Base-by-base conservation (phyloP, 345 rosid species). In the Eutrema japonicum region DNA sequence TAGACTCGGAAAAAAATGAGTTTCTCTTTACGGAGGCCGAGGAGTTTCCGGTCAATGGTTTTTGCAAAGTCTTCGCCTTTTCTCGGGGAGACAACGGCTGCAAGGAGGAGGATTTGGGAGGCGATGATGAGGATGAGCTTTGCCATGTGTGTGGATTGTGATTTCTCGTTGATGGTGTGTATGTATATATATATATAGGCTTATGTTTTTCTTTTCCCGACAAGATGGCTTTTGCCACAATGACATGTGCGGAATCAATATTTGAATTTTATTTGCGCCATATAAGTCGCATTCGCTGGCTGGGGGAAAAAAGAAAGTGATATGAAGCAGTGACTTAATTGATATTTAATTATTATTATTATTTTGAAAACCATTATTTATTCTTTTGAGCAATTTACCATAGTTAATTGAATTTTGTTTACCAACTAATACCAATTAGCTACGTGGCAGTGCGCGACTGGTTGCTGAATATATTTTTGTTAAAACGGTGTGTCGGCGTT, bases 1-100 rank as follows among this genome's bases (percentile, higher is more conserved):
- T 77, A 85, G 16, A 87, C n/a, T 4, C 75, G 78, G 61, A 87
- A 82, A 43, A 73, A 81, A 42, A 71, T 75, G 32, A 75, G 78
- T 79, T 84, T 85, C 62, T 87, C 86, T 59, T 84, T 70, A 52
- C 59, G 67, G 40, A 58, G 62, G 16, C 78, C 73, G 0, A 50
- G 10, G 26, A 2, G 73, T 59, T 50, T 75, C 37, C 36, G 41
- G 68, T 75, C 26, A 13, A 67, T 41, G 43, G 8, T 32, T 50
- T 59, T 74, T 0, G 62, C 54, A 33, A 66, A 74, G 47, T 67
- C 14, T 10, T 51, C 27, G 30, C 56, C 68, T 13, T 60, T 68
- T 42, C 49, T 35, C n/a, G 78, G 63, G 40, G 43, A 59, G 12
- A 57, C 41, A 41, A 60, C 6, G 49, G 68, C 33, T 33, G 27